Evolutionary conservation across 768 basidiomycete genomes (phyloP), one percentile per base, ranked within the genome.

Genomic region (Epithele typhae): DNA sequence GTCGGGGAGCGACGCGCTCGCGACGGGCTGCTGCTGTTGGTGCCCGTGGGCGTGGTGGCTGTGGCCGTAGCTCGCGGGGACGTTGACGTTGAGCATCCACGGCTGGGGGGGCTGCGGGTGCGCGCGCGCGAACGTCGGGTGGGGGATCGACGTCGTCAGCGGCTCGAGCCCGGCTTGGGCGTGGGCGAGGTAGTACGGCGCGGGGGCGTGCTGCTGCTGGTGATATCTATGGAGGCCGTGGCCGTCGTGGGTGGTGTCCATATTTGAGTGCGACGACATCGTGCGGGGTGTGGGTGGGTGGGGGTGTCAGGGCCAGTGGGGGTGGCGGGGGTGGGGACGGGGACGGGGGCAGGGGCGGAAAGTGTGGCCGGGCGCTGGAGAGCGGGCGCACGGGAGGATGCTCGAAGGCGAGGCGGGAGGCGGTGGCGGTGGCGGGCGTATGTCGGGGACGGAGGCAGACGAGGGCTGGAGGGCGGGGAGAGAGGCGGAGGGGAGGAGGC

Each of bases 81-180:
- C n/a, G 47, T 58, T 58, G 33, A 55, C 49, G 41, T 55, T 56
- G 39, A 56, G 39, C 25, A 57, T 43, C 58, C 61, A 59, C 3
- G 57, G 48, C 25, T 48, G 54, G 32, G 50, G 55, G 24, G 53
- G 51, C 25, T 48, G 53, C 30, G 48, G 55, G 24, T 52, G 49
- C 19, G 60, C 30, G 17, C 45, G 24, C 8, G 8, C 27, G 45
- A 50, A 53, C 5, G 51, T 42, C 37, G 51, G 18, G 46, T 54
- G 51, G 19, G 51, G 33, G 40, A 50, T 48, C 37, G 45, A 38
- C 45, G 38, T 54, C 33, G 52, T 37, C 35, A 49, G 48, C 15
- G 48, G 47, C 37, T 51, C 46, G 24, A 49, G 46, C 40, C 41
- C 32, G 24, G 52, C 40, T 39, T 51, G 52, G 34, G 46, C n/a